Evolutionary conservation across 2,329 filamentous ascomycete species (phyloP).

Genomic region (Colletotrichum sp.): DNA sequence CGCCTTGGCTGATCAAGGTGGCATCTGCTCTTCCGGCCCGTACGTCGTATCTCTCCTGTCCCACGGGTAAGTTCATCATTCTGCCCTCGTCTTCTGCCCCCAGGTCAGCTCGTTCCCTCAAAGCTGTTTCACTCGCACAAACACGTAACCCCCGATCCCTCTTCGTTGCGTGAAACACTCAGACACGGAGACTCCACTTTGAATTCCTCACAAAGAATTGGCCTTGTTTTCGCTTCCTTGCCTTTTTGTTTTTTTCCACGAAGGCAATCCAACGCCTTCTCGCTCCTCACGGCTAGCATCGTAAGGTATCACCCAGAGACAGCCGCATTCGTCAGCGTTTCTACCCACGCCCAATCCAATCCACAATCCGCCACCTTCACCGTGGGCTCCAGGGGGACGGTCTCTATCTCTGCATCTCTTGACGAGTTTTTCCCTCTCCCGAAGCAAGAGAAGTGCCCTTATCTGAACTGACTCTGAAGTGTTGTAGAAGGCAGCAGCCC

Average conservation of each 20-base stretch:
- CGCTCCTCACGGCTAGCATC: background rate
- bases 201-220: slow-evolving; percentile 10
- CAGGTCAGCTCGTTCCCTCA: background rate
- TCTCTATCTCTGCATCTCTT: background rate
- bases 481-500: background rate
- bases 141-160: slow-evolving; percentile 2
- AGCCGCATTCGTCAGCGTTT: slow-evolving; percentile 12
- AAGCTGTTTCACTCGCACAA: slow-evolving; percentile 9
- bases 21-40: background rate
- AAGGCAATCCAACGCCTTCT: background rate
- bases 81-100: background rate
- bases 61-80: background rate
- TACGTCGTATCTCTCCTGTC: background rate
- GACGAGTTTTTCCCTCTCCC: background rate
- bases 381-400: slow-evolving; percentile 5
- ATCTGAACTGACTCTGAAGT: background rate
- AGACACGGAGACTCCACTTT: slow-evolving; percentile 3
- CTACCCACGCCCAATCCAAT: background rate
- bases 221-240: background rate
- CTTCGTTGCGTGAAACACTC: slow-evolving; percentile 17
- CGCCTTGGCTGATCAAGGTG: background rate
- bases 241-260: background rate
- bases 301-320: slow-evolving; percentile 11
- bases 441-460: background rate
- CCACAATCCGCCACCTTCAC: background rate